Evolutionary conservation across 2,329 filamentous ascomycete species (phyloP), one percentile per base, ranked within the genome.

Genomic region (Falciphora oryzae): DNA sequence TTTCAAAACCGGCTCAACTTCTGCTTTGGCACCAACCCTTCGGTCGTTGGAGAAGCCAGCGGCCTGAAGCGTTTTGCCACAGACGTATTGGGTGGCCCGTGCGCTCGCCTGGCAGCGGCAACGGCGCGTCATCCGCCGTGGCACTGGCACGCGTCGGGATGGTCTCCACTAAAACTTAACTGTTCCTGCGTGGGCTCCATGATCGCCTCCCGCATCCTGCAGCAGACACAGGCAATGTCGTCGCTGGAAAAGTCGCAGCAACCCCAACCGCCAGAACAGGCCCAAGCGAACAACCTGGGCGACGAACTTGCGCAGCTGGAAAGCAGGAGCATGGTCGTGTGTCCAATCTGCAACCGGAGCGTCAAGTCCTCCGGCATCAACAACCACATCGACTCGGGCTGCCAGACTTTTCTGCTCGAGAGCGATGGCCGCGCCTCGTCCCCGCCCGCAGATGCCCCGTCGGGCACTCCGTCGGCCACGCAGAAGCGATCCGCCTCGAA

Each of bases 381-480:
- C 78, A 83, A 83, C 69, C 94, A 98, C 76, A 87, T 98, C 73
- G 95, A 98, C 78, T 94, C 92, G 35, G 85, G 85, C 68, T 98
- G 94, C 79, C 76, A 84, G 66, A 82, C 80, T 50, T 89, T 89
- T 73, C 75, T 95, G 67, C 79, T 89, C 73, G 85, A 88, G 66
- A 73, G 79, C 69, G 70, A 74, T 61, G 29, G 29, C 69, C 32
- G 67, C 72, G n/a, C 72, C 72, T 60, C 72, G 70, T 59, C 74
- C 67, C 61, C 75, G 72, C 59, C 72, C 32, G 44, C 56, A n/a
- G 32, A 22, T 28, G 44, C 69, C 71, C 53, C 53, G 7, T 76
- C 74, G 4, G 69, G 70, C 18, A 50, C 72, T 25, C 69, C 75
- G 4, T 73, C 76, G 2, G 74, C 80, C 3, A 77, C 80, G 4